Conservation (phyloP, 805 yeast species). For the Starmerella floris region DNA sequence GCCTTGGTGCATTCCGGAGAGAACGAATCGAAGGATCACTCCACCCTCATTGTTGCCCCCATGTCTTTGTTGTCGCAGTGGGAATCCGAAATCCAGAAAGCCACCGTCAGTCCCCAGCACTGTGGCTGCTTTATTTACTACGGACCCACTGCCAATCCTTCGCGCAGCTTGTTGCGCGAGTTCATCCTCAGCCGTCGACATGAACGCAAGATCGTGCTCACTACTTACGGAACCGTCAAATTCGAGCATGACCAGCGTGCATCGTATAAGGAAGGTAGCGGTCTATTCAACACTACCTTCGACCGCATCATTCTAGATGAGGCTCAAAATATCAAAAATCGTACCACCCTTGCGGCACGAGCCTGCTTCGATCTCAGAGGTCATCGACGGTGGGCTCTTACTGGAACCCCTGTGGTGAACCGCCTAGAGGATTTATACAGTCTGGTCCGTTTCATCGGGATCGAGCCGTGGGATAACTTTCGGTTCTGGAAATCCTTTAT, state of each 20-base stretch:
- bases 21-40: conserved; percentile 23
- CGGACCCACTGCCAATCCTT: conserved; percentile 38
- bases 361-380: conserved; percentile 57
- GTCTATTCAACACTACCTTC: conserved; percentile 53
- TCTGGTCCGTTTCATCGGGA: conserved; percentile 52
- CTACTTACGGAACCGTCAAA: conserved; percentile 78
- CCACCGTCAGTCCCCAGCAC: conserved; percentile 24
- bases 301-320: conserved; percentile 75
- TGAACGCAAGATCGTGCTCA: conserved; percentile 59
- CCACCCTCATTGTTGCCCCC: conserved; percentile 69
- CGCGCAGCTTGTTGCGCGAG: conserved; percentile 26
- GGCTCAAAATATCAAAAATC: conserved; percentile 77
- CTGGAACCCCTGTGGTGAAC: conserved; percentile 90
- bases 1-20: conserved; percentile 48
- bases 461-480: conserved; percentile 85
- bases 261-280: conserved; percentile 7
- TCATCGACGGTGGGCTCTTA: conserved; percentile 65
- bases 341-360: conserved; percentile 63
- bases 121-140: conserved; percentile 45
- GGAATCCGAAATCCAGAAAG: conserved; percentile 63
- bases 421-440: conserved; percentile 77
- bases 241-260: conserved; percentile 51
- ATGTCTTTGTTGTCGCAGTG: conserved; percentile 87
- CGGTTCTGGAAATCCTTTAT: conserved; percentile 80
- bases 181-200: conserved; percentile 30